Conservation (phyloP, 768 basidiomycete genomes). For the Phylloporus sp. region DNA sequence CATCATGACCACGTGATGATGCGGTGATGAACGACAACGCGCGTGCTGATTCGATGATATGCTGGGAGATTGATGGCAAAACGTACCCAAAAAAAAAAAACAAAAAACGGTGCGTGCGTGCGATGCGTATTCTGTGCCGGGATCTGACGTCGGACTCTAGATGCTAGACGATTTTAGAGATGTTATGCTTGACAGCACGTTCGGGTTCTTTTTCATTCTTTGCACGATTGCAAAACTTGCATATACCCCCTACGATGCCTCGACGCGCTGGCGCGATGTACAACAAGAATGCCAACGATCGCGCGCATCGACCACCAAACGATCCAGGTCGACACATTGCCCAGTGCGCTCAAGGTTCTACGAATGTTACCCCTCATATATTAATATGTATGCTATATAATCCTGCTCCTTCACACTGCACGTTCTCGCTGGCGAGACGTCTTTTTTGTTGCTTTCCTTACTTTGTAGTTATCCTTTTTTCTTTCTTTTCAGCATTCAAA, state of each 20-base stretch:
- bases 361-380: background rate
- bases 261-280: conserved; percentile 21
- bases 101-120: too few species aligned
- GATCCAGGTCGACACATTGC: background rate
- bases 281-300: conserved; percentile 4
- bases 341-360: background rate
- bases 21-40: background rate
- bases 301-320: background rate
- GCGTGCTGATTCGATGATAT: background rate
- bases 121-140: too few species aligned
- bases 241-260: conserved; percentile 3
- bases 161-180: too few species aligned
- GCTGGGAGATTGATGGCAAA: background rate
- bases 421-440: conserved; percentile 9
- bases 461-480: background rate
- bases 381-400: conserved; percentile 2
- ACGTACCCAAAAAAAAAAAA: background rate
- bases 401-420: background rate
- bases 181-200: background rate
- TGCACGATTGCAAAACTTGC: background rate
- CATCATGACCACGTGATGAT: background rate
- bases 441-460: background rate
- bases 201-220: background rate
- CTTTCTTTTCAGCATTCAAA: too few species aligned
- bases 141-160: too few species aligned